phyloP scores from a whole-genome alignment of 1,284 basidiomycete genomes.

The Fomitopsis pinicola region DNA sequence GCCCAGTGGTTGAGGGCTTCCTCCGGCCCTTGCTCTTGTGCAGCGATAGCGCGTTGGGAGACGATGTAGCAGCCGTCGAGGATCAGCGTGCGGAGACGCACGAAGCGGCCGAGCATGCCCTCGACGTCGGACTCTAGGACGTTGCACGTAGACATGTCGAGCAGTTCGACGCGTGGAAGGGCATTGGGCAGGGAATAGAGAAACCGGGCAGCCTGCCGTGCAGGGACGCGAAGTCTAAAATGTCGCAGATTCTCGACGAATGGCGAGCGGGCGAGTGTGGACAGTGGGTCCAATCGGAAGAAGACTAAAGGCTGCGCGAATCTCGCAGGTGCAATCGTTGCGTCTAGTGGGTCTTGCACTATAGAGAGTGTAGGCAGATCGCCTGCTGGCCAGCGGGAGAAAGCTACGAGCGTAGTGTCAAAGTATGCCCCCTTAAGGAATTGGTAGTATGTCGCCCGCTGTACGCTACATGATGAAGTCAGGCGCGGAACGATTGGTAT shows the following conservation, averaged over 20 bases:
- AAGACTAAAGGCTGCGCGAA: slow-evolving; percentile 78
- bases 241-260: slow-evolving; percentile 36
- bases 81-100: slow-evolving; percentile 43
- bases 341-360: slow-evolving; percentile 58
- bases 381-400: slow-evolving; percentile 53
- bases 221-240: slow-evolving; percentile 58
- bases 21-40: slow-evolving; percentile 25
- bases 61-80: slow-evolving; percentile 50
- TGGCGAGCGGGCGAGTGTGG: slow-evolving; percentile 42
- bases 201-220: slow-evolving; percentile 45
- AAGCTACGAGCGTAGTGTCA: slow-evolving; percentile 49
- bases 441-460: slow-evolving; percentile 62
- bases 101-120: slow-evolving; percentile 41
- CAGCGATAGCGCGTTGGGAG: slow-evolving; percentile 23
- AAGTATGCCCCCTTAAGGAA: slow-evolving; percentile 74
- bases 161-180: slow-evolving; percentile 38
- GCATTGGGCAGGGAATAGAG: slow-evolving; percentile 31
- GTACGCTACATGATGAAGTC: slow-evolving; percentile 40
- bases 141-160: slow-evolving; percentile 61
- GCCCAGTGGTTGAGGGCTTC: slow-evolving; percentile 44
- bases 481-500: not conserved
- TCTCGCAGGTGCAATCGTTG: slow-evolving; percentile 26
- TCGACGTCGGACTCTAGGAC: slow-evolving; percentile 47
- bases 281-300: slow-evolving; percentile 52
- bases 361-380: slow-evolving; percentile 50